Evolutionary conservation across 2,329 filamentous ascomycete species (phyloP).

Genomic region (Phyllosticta citriasiana): DNA sequence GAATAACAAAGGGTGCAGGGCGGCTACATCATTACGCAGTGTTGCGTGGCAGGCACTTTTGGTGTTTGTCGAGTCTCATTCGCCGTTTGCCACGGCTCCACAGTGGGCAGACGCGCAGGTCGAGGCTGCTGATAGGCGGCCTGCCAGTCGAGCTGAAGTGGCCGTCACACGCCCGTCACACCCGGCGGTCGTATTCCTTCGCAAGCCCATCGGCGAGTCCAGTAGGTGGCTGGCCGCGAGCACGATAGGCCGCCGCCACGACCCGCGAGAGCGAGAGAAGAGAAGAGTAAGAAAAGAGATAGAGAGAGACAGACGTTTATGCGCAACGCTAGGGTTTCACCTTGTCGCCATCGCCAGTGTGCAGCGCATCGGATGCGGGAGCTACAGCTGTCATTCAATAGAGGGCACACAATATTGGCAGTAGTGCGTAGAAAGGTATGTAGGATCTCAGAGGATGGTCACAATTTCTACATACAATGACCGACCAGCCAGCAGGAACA

Average conservation of each 20-base stretch:
- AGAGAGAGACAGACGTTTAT: constrained; percentile 1
- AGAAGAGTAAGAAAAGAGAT: background rate
- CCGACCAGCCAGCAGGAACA: background rate
- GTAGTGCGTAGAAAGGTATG: no score
- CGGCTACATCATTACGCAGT: constrained; percentile 9
- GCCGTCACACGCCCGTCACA: background rate
- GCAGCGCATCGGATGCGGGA: no score
- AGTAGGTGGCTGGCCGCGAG: background rate
- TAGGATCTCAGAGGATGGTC: no score
- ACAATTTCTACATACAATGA: no score
- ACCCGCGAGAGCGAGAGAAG: no score
- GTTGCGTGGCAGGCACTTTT: constrained; percentile 8
- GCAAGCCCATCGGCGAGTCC: background rate
- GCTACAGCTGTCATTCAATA: no score
- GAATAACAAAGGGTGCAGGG: constrained; percentile 5
- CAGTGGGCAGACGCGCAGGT: background rate
- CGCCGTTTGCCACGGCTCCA: constrained; percentile 3
- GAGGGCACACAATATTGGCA: no score
- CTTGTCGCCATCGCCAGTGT: background rate
- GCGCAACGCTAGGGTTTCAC: constrained; percentile 13
- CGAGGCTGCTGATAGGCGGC: constrained; percentile 6
- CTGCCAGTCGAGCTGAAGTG: constrained; percentile 2
- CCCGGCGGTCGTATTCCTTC: background rate
- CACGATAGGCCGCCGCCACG: background rate
- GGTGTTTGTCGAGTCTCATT: constrained; percentile 8